Percentiles rank a stretch among this genome's conserved stretches.
phyloP scores from a whole-genome alignment of 306 rosid species.

The Lathyrus oleraceus region DNA sequence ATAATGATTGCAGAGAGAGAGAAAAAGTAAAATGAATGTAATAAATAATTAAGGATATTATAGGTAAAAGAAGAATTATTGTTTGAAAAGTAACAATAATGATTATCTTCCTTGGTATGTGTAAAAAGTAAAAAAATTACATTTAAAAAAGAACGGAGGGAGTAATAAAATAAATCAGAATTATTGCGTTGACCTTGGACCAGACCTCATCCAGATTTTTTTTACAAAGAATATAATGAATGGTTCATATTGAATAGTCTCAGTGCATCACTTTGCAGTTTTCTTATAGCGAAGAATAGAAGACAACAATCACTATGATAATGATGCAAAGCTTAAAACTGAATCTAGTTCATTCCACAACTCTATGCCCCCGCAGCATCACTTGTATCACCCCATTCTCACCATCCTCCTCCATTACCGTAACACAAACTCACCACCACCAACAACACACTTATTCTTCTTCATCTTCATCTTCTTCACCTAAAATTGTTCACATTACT shows the following conservation, averaged over 20 bases:
- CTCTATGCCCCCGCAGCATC: slow-evolving; percentile 2
- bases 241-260: slow-evolving; percentile 34
- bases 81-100: no score
- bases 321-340: slow-evolving; percentile 37
- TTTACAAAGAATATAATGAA: not conserved
- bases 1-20: no score
- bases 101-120: no score
- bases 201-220: no score
- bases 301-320: not conserved
- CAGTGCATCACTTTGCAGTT: not conserved
- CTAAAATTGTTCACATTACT: not conserved
- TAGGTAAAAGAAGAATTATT: no score
- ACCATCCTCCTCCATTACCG: not conserved
- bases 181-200: no score
- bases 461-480: slow-evolving; percentile 29
- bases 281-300: not conserved
- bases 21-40: no score
- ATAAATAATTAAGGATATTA: no score
- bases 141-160: no score
- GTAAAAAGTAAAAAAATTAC: no score
- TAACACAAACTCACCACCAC: slow-evolving; percentile 28
- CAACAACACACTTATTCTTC: not conserved
- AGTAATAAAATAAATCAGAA: no score
- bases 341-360: slow-evolving; percentile 11
- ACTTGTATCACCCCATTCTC: slow-evolving; percentile 16